Evolutionary conservation across 164 flowering plant genomes (phyloP).

Genomic region (Malania oleifera): DNA sequence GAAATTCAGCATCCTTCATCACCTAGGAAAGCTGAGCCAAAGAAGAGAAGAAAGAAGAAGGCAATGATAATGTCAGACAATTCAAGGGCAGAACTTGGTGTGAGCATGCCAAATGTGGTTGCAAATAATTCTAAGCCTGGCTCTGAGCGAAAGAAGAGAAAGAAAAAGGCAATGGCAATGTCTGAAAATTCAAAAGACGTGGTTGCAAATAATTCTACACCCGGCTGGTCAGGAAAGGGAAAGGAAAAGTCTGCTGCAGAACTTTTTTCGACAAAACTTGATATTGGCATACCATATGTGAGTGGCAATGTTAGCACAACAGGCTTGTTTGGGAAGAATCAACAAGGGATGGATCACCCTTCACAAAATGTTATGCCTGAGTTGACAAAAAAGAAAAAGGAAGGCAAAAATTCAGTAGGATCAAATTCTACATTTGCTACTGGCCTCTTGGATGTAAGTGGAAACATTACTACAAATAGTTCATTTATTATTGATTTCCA

Average conservation of each 20-base stretch:
- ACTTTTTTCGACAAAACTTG: background rate
- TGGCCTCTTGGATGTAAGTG: slow-evolving; percentile 20
- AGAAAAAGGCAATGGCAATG: too few relatives aligned
- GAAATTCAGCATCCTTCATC: too few relatives aligned
- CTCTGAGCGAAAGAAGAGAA: too few relatives aligned
- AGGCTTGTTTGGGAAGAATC: slow-evolving; percentile 1
- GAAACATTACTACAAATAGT: slow-evolving; percentile 2
- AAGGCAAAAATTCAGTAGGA: background rate
- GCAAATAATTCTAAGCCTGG: too few relatives aligned
- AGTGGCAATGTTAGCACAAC: background rate
- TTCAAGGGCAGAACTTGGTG: too few relatives aligned
- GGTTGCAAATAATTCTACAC: too few relatives aligned
- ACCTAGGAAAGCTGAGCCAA: too few relatives aligned
- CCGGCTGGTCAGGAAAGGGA: too few relatives aligned
- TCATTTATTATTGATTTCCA: slow-evolving; percentile 3
- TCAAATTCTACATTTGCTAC: slow-evolving; percentile 18
- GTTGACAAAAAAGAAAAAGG: slow-evolving; percentile 9
- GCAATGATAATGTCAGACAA: too few relatives aligned
- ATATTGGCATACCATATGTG: background rate
- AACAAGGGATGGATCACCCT: background rate
- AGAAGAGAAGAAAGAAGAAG: too few relatives aligned
- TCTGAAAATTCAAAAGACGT: too few relatives aligned
- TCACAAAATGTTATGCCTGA: background rate
- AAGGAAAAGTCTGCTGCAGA: background rate
- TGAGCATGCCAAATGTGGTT: too few relatives aligned